These are phyloP conservation scores for Rhodocollybia butyracea DNA, from an alignment of 768 basidiomycete species.

Conservation along the genomic window DNA sequence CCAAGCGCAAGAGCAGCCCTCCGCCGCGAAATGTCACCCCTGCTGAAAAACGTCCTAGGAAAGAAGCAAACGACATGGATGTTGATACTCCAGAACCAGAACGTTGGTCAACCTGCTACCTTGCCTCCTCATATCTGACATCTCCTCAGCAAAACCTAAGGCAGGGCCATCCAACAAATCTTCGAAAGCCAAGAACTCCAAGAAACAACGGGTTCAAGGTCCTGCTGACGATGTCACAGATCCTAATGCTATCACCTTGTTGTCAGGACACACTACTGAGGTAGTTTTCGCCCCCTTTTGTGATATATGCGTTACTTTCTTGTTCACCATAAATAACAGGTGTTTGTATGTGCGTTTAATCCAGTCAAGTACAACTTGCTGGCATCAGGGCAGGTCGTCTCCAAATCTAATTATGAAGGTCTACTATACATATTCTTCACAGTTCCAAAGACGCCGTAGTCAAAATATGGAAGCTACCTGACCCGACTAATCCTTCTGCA, in stretches of 20 bases:
- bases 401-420: slow-evolving; percentile 4
- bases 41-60: slow-evolving; percentile 62
- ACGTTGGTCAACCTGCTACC: slow-evolving; percentile 18
- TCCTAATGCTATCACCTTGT: slow-evolving; percentile 40
- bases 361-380: slow-evolving; percentile 56
- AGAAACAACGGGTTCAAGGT: slow-evolving; percentile 33
- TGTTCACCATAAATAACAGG: slow-evolving; percentile 44
- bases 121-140: not conserved
- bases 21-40: slow-evolving; percentile 45
- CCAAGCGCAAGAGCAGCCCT: slow-evolving; percentile 55
- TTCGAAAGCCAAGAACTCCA: slow-evolving; percentile 23
- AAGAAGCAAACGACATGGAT: slow-evolving; percentile 46
- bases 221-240: slow-evolving; percentile 41
- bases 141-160: slow-evolving; percentile 4
- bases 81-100: slow-evolving; percentile 36
- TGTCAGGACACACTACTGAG: slow-evolving; percentile 62
- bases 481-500: slow-evolving; percentile 22
- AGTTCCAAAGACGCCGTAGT: slow-evolving; percentile 79
- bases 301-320: not conserved
- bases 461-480: slow-evolving; percentile 68
- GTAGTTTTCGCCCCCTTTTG: slow-evolving; percentile 24
- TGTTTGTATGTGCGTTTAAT: slow-evolving; percentile 82
- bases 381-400: slow-evolving; percentile 62
- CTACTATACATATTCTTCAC: slow-evolving; percentile 11
- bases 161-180: slow-evolving; percentile 12